phyloP scores from a whole-genome alignment of 257 asterid genomes.

The Knoxia roxburghii region DNA sequence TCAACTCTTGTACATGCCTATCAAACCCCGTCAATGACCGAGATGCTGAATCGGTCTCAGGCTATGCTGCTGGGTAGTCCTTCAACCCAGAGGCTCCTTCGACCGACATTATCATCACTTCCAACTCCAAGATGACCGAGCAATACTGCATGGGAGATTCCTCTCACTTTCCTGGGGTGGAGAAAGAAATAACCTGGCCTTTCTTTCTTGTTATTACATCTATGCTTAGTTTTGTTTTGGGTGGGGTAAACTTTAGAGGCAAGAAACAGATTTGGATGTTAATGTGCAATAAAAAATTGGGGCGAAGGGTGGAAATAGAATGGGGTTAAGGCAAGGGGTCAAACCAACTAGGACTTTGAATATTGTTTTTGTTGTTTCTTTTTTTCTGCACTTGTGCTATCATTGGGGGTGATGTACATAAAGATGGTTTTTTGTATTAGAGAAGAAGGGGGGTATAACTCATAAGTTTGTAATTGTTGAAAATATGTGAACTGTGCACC shows the following conservation, averaged over 20 bases:
- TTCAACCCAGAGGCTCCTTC: conserved; percentile 52
- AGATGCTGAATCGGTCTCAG: conserved; percentile 92
- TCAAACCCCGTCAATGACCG: conserved; percentile 89
- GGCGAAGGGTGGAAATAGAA: conserved; percentile 12
- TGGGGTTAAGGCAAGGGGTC: conserved; percentile 9
- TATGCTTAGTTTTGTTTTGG: conserved; percentile 8
- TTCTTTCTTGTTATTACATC: background rate
- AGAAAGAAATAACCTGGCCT: background rate
- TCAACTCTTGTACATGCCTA: conserved; percentile 77
- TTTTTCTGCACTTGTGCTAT: conserved; percentile 13
- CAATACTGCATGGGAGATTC: background rate
- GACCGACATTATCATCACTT: conserved; percentile 44
- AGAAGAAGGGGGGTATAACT: conserved; percentile 14
- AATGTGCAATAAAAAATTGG: conserved; percentile 22
- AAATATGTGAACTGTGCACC: conserved; percentile 12
- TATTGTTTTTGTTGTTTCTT: conserved; percentile 11
- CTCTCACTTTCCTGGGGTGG: too few species aligned
- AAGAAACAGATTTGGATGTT: conserved; percentile 17
- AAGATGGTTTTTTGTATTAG: conserved; percentile 12
- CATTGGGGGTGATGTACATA: conserved; percentile 31
- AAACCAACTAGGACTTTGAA: conserved; percentile 12
- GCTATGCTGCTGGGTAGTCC: conserved; percentile 55
- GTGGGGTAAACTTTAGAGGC: conserved; percentile 12
- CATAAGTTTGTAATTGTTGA: conserved; percentile 28
- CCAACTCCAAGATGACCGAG: conserved; percentile 27